Evolutionary conservation across 208 protist species (phyloP), one percentile per base, ranked within the genome.

Genomic region (Leishmania aethiopica): DNA sequence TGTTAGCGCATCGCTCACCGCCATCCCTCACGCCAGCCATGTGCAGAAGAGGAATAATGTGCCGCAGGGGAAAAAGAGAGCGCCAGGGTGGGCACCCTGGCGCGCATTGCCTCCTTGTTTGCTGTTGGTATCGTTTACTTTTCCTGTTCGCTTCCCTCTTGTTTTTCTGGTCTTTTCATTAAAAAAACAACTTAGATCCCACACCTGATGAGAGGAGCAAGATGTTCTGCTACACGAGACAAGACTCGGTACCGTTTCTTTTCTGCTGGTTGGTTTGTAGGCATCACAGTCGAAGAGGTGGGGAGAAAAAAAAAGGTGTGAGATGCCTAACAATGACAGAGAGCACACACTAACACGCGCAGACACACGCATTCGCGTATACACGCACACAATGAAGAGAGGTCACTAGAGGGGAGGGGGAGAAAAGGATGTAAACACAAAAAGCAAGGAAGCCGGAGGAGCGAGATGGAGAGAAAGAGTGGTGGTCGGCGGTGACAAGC

Each of bases 121-220:
- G 77, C 37, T 60, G 42, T 49, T 37, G 37, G 5, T 17, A 6
- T 37, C 1, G 3, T 22, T 32, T 32, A 5, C 0, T 11, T 42
- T 64, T 40, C 37, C 35, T 32, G 47, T 37, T 51, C 37, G n/a
- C 62, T 74, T 72, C n/a, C 86, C 66, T 59, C 15, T 47, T 49
- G 25, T 15, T 19, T 53, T 15, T n/a, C 13, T 75, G 13, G 10
- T 35, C 53, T 10, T 19, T 28, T 13, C 25, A n/a, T 15, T 13
- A 22, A 22, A 55, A 55, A 4, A 55, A 13, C 32, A 37, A n/a
- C n/a, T 15, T 67, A 67, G 11, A 67, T 1, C 60, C 4, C 11
- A 32, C 60, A 19, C 60, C 60, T 40, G 13, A 67, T 67, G 13
- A 37, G 11, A 37, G 60, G 32, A 15, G 32, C 10, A 7, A 15